Conservation (phyloP, 257 asterid species). For the Solanum chaucha region DNA sequence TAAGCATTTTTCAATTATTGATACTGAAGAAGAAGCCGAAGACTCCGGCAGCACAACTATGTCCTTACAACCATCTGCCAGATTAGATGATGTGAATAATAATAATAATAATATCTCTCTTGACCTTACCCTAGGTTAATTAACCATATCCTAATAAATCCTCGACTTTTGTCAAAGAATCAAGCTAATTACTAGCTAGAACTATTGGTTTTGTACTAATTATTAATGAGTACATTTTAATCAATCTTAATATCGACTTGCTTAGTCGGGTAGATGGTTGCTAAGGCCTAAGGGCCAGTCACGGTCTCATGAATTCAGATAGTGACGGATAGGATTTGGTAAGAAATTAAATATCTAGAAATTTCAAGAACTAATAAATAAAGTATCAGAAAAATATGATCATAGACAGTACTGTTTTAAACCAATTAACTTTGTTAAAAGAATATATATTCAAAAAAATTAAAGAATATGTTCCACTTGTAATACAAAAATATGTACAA, state of each 20-base stretch:
- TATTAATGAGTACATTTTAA: background rate
- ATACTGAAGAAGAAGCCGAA: background rate
- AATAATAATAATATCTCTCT: slow-evolving; percentile 24
- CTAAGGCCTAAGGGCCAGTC: background rate
- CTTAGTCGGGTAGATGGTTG: background rate
- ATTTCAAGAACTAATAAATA: background rate
- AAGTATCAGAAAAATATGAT: background rate
- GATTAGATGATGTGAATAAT: background rate
- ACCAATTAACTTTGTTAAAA: background rate
- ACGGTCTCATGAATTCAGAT: background rate
- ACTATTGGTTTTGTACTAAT: background rate
- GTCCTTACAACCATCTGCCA: background rate
- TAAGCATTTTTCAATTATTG: background rate
- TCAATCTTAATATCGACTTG: background rate
- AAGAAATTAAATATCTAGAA: background rate
- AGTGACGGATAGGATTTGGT: background rate
- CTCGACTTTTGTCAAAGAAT: background rate
- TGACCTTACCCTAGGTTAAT: slow-evolving; percentile 48
- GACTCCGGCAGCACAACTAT: background rate
- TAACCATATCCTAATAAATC: background rate
- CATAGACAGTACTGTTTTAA: background rate
- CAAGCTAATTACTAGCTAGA: background rate
- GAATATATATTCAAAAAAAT: background rate
- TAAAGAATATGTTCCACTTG: background rate
- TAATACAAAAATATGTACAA: background rate